phyloP scores from a whole-genome alignment of 2,329 filamentous ascomycete species.

The Hypoxylon sp. region DNA sequence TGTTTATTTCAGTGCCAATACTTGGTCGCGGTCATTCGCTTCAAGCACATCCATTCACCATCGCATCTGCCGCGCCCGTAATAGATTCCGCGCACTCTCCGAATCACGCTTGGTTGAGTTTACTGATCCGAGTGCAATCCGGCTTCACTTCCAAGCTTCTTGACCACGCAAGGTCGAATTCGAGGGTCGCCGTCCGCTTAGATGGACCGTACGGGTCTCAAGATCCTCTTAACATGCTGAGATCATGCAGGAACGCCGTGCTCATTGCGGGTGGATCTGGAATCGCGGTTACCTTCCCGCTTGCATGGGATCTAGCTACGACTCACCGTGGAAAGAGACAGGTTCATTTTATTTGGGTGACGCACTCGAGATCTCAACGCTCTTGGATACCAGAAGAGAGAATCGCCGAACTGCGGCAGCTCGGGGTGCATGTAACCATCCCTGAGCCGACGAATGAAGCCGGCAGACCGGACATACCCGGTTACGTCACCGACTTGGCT shows the following conservation, averaged over 20 bases:
- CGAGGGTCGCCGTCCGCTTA: constrained; percentile 63
- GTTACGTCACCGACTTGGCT: constrained; percentile 58
- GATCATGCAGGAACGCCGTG: constrained; percentile 62
- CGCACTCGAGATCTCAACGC: constrained; percentile 65
- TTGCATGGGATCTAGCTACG: constrained; percentile 65
- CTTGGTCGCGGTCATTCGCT: constrained; percentile 65
- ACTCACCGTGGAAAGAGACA: constrained; percentile 45
- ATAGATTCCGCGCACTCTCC: constrained; percentile 35
- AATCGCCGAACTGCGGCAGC: constrained; percentile 62
- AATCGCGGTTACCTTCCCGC: constrained; percentile 73
- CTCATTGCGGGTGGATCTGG: constrained; percentile 74
- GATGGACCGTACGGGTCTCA: constrained; percentile 75
- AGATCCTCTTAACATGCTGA: constrained; percentile 67
- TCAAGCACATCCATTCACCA: constrained; percentile 76
- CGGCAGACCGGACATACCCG: constrained; percentile 66
- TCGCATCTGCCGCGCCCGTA: constrained; percentile 69
- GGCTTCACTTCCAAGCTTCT: constrained; percentile 72
- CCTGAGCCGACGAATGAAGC: constrained; percentile 67
- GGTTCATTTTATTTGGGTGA: constrained; percentile 70
- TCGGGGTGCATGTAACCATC: constrained; percentile 66
- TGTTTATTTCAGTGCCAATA: constrained; percentile 71
- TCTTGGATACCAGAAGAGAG: constrained; percentile 66
- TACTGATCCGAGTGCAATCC: constrained; percentile 70
- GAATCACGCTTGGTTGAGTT: constrained; percentile 65
- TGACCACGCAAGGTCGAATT: constrained; percentile 60